Conservation (phyloP, 2,329 filamentous ascomycete genomes). For the Akanthomyces uredinophilus region DNA sequence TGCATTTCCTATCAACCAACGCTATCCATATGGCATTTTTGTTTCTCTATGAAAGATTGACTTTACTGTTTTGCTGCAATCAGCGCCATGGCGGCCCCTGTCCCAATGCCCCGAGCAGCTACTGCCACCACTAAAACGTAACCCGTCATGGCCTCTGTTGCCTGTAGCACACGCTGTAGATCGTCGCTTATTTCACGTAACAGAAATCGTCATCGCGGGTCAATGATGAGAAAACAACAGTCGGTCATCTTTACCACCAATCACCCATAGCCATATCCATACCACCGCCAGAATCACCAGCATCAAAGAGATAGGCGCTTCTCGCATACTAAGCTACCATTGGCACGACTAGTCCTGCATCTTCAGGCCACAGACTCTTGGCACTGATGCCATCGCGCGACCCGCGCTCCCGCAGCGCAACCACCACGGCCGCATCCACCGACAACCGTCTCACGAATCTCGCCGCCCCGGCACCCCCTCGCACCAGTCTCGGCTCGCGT, state of each 20-base stretch:
- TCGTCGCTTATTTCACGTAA: background rate
- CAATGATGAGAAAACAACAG: background rate
- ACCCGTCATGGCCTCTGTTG: too few relatives aligned
- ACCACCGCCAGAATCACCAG: too few relatives aligned
- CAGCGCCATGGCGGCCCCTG: too few relatives aligned
- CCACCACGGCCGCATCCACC: background rate
- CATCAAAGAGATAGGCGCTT: too few relatives aligned
- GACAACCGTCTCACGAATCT: background rate
- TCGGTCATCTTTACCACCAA: background rate
- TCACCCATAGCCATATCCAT: background rate
- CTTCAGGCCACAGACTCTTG: background rate
- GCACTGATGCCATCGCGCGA: background rate
- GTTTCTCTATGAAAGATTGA: too few relatives aligned
- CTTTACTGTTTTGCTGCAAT: too few relatives aligned
- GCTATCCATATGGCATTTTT: too few relatives aligned
- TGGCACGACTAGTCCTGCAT: too few relatives aligned
- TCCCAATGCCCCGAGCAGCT: too few relatives aligned
- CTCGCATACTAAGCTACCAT: too few relatives aligned
- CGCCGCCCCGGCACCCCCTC: background rate
- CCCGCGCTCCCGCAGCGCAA: constrained; percentile 1
- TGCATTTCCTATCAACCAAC: too few relatives aligned
- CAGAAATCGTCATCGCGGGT: background rate
- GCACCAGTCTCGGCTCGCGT: background rate
- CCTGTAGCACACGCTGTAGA: background rate
- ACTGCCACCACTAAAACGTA: too few relatives aligned